Evolutionary conservation across 2,329 filamentous ascomycete species (phyloP).

Genomic region (Colletotrichum trifolii): DNA sequence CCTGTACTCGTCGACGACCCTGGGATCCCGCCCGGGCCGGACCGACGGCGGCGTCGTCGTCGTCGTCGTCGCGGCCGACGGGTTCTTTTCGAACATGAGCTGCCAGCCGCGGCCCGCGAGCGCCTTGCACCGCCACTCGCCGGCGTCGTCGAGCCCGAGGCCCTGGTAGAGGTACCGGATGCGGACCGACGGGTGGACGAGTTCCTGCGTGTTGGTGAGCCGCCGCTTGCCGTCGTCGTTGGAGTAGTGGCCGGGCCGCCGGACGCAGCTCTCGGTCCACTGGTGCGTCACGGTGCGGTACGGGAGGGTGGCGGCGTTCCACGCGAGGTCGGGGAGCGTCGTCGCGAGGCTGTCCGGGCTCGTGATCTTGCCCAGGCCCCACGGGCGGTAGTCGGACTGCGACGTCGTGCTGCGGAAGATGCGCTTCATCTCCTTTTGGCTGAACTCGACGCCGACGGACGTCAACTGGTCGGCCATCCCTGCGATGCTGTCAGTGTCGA

Average conservation of each 20-base stretch:
- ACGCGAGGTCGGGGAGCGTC: conserved; percentile 20
- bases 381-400: conserved; percentile 28
- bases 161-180: conserved; percentile 46
- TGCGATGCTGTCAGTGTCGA: not conserved
- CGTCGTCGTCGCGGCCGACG: not conserved
- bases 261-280: conserved; percentile 21
- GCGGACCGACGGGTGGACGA: conserved; percentile 46
- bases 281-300: conserved; percentile 4
- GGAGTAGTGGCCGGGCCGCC: conserved; percentile 41
- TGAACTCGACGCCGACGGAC: conserved; percentile 41
- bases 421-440: conserved; percentile 37
- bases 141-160: conserved; percentile 44
- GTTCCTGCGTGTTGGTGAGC: conserved; percentile 39
- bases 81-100: conserved; percentile 26
- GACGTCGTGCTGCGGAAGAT: conserved; percentile 35
- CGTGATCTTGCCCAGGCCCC: conserved; percentile 38
- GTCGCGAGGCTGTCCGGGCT: conserved; percentile 33
- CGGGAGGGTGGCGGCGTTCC: conserved; percentile 9
- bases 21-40: conserved; percentile 7
- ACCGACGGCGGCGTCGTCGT: not conserved
- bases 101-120: conserved; percentile 33
- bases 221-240: conserved; percentile 26
- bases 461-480: conserved; percentile 42
- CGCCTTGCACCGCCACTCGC: conserved; percentile 39
- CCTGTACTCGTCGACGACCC: conserved; percentile 24